phyloP scores from a whole-genome alignment of 2,329 filamentous ascomycete genomes.

The Talaromyces sp. region DNA sequence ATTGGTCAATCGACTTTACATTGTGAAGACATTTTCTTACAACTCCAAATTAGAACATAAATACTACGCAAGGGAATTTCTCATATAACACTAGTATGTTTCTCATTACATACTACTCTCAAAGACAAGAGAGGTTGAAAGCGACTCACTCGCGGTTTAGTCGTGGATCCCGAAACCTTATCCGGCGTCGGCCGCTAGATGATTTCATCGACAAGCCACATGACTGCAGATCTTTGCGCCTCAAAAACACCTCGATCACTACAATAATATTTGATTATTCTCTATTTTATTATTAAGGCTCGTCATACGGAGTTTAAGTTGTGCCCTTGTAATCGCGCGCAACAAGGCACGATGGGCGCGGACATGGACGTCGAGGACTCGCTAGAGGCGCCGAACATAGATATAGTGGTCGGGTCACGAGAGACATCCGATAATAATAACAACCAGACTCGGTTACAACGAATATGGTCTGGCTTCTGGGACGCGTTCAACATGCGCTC shows the following conservation, averaged over 20 bases:
- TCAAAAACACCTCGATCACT: background rate
- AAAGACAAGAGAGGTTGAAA: background rate
- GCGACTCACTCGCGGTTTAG: background rate
- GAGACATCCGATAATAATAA: background rate
- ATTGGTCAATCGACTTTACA: background rate
- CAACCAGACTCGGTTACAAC: background rate
- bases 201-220: background rate
- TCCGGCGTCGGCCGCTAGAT: background rate
- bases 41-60: background rate
- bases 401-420: background rate
- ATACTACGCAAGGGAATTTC: background rate
- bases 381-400: background rate
- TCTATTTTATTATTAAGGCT: background rate
- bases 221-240: background rate
- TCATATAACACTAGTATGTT: background rate
- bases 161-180: background rate
- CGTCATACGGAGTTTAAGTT: background rate
- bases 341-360: background rate
- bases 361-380: background rate
- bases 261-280: background rate
- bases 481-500: background rate
- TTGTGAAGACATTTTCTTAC: background rate
- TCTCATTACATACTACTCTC: background rate
- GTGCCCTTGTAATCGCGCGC: background rate
- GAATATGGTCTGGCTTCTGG: background rate